Base-by-base conservation (phyloP, 2,329 filamentous ascomycete species). In the Periconia digitata region DNA sequence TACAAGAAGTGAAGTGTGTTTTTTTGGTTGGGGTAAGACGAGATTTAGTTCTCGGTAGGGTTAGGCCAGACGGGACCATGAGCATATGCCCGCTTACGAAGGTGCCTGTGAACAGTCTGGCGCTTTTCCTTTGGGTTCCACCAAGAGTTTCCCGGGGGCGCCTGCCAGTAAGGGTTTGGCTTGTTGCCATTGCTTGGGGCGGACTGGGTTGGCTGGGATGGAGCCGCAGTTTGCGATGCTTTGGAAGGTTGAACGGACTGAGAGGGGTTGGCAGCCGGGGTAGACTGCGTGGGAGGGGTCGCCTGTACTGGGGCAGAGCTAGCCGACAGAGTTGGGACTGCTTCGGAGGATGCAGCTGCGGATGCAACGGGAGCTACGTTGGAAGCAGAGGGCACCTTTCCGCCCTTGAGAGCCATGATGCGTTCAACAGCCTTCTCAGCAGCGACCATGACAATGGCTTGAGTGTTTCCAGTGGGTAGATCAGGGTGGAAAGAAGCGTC, bases 381-480 rank as follows among this genome's bases (percentile, higher is more conserved):
- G 5, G 22, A 17, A 17, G 39, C 23, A 18, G 22, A 27, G 24
- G 34, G 12, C 20, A 21, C 23, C 8, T 17, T 34, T 18, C 29
- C 43, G 24, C 27, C 34, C 13, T 23, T 17, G 18, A 24, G 35
- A 44, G 74, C 75, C 16, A 82, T 58, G 50, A 81, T 80, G 56
- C 71, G 78, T 55, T 75, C 74, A 4, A 78, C 78, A 8, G 84
- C 84, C 36, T 79, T 77, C 73, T 88, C 85, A 16, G 84, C 80
- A 16, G 79, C 83, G 29, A 84, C 76, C 64, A 87, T 83, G 56
- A 87, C 82, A 34, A 83, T 79, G 1, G 83, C 79, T 40, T 82
- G 81, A 1, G 86, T 86, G 70, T 90, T 90, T 16, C 84, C 83
- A 0, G 84, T 84, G 2, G 84, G 78, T 56, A 87, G 81, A 53